Evolutionary conservation across 139 green algal species (phyloP).

Genomic region (Edaphochlamys debaryana): DNA sequence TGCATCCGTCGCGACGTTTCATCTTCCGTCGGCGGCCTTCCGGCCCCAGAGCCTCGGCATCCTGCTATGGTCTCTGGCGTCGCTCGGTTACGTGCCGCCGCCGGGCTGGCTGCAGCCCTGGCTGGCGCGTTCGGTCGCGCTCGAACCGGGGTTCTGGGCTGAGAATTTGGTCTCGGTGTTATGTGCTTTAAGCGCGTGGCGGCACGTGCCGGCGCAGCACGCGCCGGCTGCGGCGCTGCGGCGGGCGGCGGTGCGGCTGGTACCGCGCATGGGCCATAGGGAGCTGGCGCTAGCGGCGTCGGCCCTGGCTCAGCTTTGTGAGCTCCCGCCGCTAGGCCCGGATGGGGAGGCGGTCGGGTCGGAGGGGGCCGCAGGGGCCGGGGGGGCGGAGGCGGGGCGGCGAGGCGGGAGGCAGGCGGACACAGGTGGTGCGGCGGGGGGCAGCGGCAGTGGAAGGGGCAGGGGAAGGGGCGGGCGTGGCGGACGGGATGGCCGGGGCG

Average conservation of each 20-base stretch:
- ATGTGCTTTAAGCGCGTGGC: slow-evolving; percentile 20
- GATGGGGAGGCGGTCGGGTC: neutral
- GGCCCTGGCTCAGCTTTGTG: slow-evolving; percentile 27
- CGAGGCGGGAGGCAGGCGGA: neutral
- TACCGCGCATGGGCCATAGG: neutral
- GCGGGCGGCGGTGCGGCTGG: neutral
- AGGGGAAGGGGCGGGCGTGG: neutral
- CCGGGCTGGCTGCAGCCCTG: slow-evolving; percentile 30
- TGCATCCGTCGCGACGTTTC: neutral
- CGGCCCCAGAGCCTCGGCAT: slow-evolving; percentile 20
- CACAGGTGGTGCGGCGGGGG: neutral
- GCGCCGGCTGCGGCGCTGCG: slow-evolving; percentile 9
- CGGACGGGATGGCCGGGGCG: neutral
- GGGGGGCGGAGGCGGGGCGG: neutral
- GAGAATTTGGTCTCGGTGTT: slow-evolving; percentile 25
- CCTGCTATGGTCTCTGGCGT: slow-evolving; percentile 26
- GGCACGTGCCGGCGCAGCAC: neutral
- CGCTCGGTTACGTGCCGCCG: slow-evolving; percentile 28
- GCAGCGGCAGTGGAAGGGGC: neutral
- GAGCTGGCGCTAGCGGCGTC: slow-evolving; percentile 35
- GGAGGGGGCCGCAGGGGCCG: neutral
- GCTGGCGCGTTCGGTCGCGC: neutral
- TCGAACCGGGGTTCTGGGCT: slow-evolving; percentile 6
- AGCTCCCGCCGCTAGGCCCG: slow-evolving; percentile 5
- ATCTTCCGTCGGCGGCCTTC: neutral